Conservation (phyloP, 768 basidiomycete species). For the Neoboletus subvelutipes region DNA sequence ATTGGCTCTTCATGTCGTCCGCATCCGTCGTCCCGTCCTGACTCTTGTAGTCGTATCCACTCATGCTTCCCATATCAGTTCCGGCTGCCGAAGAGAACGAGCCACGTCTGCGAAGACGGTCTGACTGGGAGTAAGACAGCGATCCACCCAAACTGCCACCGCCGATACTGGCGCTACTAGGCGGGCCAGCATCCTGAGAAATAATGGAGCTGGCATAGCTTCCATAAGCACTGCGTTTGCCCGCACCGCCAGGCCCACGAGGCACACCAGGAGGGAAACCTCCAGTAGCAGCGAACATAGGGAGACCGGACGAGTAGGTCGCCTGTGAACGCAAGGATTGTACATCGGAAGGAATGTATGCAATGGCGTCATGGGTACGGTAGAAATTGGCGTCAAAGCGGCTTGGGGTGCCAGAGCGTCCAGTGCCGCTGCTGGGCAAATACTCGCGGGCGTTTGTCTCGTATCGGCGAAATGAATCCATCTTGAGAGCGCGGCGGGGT, state of each 20-base stretch:
- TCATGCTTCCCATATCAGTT: conserved; percentile 74
- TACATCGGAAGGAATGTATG: conserved; percentile 92
- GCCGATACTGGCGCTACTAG: conserved; percentile 56
- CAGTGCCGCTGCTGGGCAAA: conserved; percentile 38
- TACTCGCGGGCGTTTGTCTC: conserved; percentile 90
- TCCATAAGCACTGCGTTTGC: conserved; percentile 74
- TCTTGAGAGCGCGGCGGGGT: conserved; percentile 87
- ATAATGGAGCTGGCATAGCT: conserved; percentile 90
- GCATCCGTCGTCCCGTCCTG: conserved; percentile 78
- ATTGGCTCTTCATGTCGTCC: conserved; percentile 89
- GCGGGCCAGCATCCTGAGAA: conserved; percentile 83
- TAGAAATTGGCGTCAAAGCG: conserved; percentile 97
- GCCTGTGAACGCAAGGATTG: conserved; percentile 97
- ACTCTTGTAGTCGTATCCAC: conserved; percentile 82
- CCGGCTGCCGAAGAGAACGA: conserved; percentile 79
- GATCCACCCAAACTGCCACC: conserved; percentile 48
- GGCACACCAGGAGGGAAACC: conserved; percentile 69
- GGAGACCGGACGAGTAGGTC: conserved; percentile 89
- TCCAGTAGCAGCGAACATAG: conserved; percentile 72
- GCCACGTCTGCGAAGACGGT: conserved; percentile 73
- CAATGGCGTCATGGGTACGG: conserved; percentile 89
- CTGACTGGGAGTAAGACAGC: conserved; percentile 88
- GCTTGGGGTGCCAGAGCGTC: conserved; percentile 84
- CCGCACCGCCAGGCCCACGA: conserved; percentile 55
- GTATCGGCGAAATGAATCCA: conserved; percentile 92